Evolutionary conservation across 495 filamentous ascomycete genomes (phyloP).

Genomic region (Aspergillus bertholletiae): DNA sequence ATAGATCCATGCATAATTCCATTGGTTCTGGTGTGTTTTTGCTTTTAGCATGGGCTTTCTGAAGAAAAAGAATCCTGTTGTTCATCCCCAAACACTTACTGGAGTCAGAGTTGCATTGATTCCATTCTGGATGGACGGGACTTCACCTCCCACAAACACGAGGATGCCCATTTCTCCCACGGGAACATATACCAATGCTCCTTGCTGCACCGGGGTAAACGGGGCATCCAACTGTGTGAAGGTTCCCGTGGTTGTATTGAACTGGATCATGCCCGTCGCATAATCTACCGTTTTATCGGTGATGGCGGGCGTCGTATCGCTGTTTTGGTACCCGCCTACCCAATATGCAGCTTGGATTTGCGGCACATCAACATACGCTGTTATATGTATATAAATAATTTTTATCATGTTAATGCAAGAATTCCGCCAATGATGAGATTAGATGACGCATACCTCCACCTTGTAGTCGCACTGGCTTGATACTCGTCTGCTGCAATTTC

Average conservation of each 20-base stretch:
- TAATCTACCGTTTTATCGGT: conserved; percentile 9
- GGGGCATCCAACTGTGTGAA: conserved; percentile 6
- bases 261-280: conserved; percentile 6
- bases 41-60: too few relatives aligned
- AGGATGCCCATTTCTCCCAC: conserved; percentile 5
- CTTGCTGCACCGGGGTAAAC: conserved; percentile 9
- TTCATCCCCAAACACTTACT: too few relatives aligned
- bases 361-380: conserved; percentile 10
- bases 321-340: conserved; percentile 12
- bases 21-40: conserved; percentile 17
- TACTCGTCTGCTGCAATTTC: conserved; percentile 6
- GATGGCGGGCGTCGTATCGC: conserved; percentile 10
- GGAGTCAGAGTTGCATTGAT: conserved; percentile 8
- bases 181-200: conserved; percentile 11
- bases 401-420: too few relatives aligned
- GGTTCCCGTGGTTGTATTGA: conserved; percentile 14
- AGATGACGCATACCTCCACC: conserved; percentile 4
- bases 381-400: too few relatives aligned
- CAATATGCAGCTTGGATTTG: conserved; percentile 13
- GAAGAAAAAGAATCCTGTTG: too few relatives aligned
- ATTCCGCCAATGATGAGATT: neutral
- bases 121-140: conserved; percentile 9
- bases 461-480: conserved; percentile 4
- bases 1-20: conserved; percentile 15
- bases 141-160: conserved; percentile 14